These are phyloP conservation scores for Aureobasidium melanogenum DNA, from an alignment of 2,329 filamentous ascomycete species.

Conservation along the genomic window DNA sequence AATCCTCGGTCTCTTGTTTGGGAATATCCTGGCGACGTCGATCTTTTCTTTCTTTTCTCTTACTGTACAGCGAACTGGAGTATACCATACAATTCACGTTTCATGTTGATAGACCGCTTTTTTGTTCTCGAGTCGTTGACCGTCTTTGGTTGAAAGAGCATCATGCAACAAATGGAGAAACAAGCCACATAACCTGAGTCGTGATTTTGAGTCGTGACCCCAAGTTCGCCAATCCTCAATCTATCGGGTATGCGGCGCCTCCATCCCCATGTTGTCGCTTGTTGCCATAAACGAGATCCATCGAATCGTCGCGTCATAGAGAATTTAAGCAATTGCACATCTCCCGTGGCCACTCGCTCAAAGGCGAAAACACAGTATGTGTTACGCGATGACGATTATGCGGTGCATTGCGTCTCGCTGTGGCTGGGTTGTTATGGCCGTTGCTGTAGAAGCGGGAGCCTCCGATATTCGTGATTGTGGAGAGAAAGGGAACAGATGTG, in stretches of 20 bases:
- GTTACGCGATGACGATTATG: background rate
- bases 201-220: background rate
- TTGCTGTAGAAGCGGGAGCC: conserved; percentile 5
- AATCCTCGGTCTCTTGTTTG: background rate
- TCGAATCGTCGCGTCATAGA: background rate
- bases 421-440: background rate
- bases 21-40: background rate
- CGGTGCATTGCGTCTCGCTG: background rate
- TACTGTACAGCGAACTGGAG: conserved; percentile 4
- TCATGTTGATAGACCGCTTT: background rate
- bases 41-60: background rate
- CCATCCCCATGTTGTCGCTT: background rate
- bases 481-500: background rate
- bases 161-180: background rate
- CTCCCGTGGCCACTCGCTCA: background rate
- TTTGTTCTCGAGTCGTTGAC: background rate
- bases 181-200: background rate
- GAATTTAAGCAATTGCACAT: background rate
- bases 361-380: background rate
- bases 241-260: background rate
- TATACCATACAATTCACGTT: conserved; percentile 9
- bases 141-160: background rate
- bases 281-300: background rate
- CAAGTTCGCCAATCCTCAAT: background rate
- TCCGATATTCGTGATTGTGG: background rate